Evolutionary conservation across 2,329 filamentous ascomycete species (phyloP), one percentile per base, ranked within the genome.

Genomic region (Colletotrichum sp.): DNA sequence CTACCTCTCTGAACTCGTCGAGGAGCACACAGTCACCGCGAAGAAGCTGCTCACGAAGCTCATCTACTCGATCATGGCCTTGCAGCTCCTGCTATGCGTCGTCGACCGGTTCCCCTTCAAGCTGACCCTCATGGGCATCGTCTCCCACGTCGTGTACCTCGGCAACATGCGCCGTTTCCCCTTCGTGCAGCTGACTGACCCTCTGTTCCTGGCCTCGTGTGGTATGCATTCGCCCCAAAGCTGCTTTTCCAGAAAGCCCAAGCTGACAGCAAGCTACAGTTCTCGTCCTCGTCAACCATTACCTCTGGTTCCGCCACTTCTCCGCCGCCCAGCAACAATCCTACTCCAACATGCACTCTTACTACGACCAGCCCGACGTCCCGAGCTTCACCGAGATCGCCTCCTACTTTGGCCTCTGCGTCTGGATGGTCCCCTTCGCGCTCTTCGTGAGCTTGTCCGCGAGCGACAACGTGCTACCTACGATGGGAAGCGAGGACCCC

Each of bases 1-100:
- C 88, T 99, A 99, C 85, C 93, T 99, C 70, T 98, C 96, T 28
- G 97, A 99, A 85, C 93, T 98, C 16, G 97, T 99, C 77, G 97
- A 99, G 86, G 97, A 99, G 85, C 96, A 99, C 83, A 98, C 96
- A 6, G 96, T 98, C 13, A 86, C 98, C 77, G 94, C 96, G 15
- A 98, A 98, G 83, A 95, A 94, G 73, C 88, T 98, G n/a, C 89
- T 99, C 68, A 94, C 91, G 39, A 93, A 92, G 57, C 89, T 98
- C 72, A 98, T 98, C 81, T 98, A 98, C 87, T 88, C 87, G 77
- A 92, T 98, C 78, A 93, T 98, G 77, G 90, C 81, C 34, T 83
- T 96, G 8, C 96, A 98, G 83, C 77, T 92, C 12, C 86, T 96
- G 5, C 92, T 98, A 12, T 93, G 92, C 82, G 77, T 97, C 19